Evolutionary conservation across 2,329 filamentous ascomycete species (phyloP), one percentile per base, ranked within the genome.

Genomic region (Hypoxylon sp.): DNA sequence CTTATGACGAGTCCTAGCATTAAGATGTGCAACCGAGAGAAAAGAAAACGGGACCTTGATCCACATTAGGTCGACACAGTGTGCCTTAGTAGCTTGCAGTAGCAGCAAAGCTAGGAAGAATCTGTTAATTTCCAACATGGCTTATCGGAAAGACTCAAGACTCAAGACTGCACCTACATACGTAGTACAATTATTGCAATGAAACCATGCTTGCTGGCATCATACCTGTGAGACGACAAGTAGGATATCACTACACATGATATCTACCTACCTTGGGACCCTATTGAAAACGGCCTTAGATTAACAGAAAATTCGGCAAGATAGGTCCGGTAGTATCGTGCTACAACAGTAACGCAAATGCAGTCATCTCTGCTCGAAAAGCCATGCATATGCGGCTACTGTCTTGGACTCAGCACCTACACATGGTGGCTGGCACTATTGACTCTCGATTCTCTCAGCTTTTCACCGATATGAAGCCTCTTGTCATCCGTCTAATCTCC

Each of bases 381-480:
- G 21, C 45, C 38, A 21, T 21, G 6, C 17, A 43, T 43, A 43
- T 43, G 38, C 38, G 38, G 38, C 45, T 30, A 28, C 45, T 11
- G 21, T 13, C 28, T 34, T 19, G n/a, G 53, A 23, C 10, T 60
- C 55, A 52, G 32, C 43, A 49, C 38, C 9, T 48, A 36, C 36
- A 55, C 50, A 32, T 34, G 17, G 36, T 67, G 36, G 65, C 65
- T 60, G 32, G 13, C 28, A 61, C 50, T 51, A 61, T 43, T 57
- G 57, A 49, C 45, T 60, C 48, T 50, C 21, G 30, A 43, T 41
- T 50, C 50, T 49, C 53, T 62, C 64, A 63, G 56, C 56, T 64
- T 41, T 32, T 58, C 56, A 56, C 50, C 28, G 60, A 64, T 30
- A 17, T 46, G n/a, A 60, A 55, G 59, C 49, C 55, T 53, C 49